Evolutionary conservation across 1,284 basidiomycete genomes (phyloP), one percentile per base, ranked within the genome.

Genomic region (Moesziomyces aphidis): DNA sequence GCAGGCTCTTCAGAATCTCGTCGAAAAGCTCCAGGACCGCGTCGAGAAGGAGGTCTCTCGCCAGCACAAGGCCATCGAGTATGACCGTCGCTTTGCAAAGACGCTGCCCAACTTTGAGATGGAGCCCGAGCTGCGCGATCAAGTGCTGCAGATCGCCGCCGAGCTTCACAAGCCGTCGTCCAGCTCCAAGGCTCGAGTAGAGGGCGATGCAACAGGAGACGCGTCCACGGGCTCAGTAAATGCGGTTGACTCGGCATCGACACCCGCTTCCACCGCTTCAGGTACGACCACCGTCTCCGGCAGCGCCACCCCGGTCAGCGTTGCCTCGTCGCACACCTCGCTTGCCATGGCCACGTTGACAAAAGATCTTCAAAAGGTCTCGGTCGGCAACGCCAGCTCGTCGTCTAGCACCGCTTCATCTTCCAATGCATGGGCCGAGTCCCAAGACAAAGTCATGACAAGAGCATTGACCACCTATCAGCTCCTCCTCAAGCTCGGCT

Each of bases 11-110:
- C 81, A 84, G 53, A 74, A 79, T 43, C 66, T 85, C 34, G 83
- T 84, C 22, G 94, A 97, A 73, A 91, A 90, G 78, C 87, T 93
- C 34, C 93, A 96, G 79, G 93, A 95, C 19, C 93, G 91, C 78
- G 92, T 90, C 3, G 94, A 97, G 82, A 95, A 92, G 85, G 97
- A 98, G 77, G 90, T 95, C 56, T 85, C 87, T 2, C 89, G 94
- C 80, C 89, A 88, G 15, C 79, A 90, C 60, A 90, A 89, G 86
- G 89, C 89, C 55, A 90, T 97, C 65, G 93, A 96, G 68, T 90
- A 89, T 70, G 96, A 99, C 60, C 89, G 91, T 62, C 89, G 93
- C 24, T 88, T 90, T 64, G 89, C 94, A 0, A 90, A 88, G 67
- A 88, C 89, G 0, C 88, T 94, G 54, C 88, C 90, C 11, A 86